Percentiles rank a stretch among this genome's conserved stretches.
phyloP scores from a whole-genome alignment of 495 filamentous ascomycete species.

The Evernia prunastri region DNA sequence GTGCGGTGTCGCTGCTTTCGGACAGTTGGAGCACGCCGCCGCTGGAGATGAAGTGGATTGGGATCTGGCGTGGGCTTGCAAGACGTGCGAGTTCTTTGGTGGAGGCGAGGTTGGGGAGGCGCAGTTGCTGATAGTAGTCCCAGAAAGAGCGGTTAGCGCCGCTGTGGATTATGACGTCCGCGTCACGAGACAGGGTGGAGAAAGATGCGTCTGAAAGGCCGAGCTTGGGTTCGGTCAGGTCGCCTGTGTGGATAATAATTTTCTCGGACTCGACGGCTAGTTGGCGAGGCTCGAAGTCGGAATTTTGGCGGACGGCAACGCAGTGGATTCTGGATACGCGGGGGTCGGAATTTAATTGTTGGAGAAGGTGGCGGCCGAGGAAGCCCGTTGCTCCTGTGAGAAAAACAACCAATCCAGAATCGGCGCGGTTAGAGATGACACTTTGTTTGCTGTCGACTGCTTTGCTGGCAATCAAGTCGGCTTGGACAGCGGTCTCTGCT shows the following conservation, averaged over 20 bases:
- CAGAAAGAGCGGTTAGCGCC: constrained; percentile 40
- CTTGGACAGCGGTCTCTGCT: constrained; percentile 23
- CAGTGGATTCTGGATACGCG: constrained; percentile 35
- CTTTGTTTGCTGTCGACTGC: background rate
- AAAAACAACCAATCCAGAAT: background rate
- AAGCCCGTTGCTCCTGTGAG: constrained; percentile 18
- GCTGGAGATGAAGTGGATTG: constrained; percentile 42
- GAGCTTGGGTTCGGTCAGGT: constrained; percentile 30
- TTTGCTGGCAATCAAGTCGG: constrained; percentile 2
- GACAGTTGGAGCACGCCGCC: constrained; percentile 22
- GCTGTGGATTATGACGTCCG: constrained; percentile 40
- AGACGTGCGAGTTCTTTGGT: constrained; percentile 35
- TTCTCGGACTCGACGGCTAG: constrained; percentile 3
- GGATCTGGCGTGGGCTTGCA: constrained; percentile 28
- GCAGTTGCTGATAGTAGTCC: constrained; percentile 36
- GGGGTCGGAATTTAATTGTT: background rate
- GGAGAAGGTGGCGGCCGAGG: constrained; percentile 12
- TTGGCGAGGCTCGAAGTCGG: constrained; percentile 1
- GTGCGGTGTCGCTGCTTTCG: background rate
- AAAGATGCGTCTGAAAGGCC: constrained; percentile 31
- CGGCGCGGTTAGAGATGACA: constrained; percentile 11
- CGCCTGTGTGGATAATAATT: constrained; percentile 28
- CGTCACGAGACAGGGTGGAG: constrained; percentile 24
- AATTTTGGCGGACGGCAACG: constrained; percentile 18
- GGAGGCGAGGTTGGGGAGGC: constrained; percentile 32